These are phyloP conservation scores for Leishmania major DNA, from an alignment of 208 protist genomes.

Conservation along the genomic window DNA sequence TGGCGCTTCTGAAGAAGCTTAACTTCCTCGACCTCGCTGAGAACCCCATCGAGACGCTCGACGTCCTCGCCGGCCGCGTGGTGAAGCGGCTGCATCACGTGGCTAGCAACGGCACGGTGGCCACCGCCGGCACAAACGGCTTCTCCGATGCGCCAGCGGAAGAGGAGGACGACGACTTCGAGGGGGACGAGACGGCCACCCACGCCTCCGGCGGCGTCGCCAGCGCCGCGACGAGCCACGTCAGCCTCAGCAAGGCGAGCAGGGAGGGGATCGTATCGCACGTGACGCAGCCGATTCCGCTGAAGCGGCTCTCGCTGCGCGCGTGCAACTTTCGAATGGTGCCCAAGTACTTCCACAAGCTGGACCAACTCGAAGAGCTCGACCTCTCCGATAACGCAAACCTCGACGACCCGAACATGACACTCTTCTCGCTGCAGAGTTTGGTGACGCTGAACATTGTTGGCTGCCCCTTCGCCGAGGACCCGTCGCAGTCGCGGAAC, in stretches of 20 bases:
- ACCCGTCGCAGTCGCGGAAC: conserved; percentile 57
- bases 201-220: conserved; percentile 33
- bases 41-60: conserved; percentile 84
- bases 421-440: conserved; percentile 80
- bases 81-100: conserved; percentile 52
- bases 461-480: conserved; percentile 83
- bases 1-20: conserved; percentile 60
- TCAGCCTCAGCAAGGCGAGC: conserved; percentile 76
- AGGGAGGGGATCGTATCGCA: conserved; percentile 63
- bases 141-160: conserved; percentile 6
- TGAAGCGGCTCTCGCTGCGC: conserved; percentile 73
- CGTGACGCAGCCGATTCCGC: conserved; percentile 66
- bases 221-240: conserved; percentile 36
- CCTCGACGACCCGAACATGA: conserved; percentile 88
- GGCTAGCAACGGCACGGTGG: conserved; percentile 24
- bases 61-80: conserved; percentile 81
- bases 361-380: conserved; percentile 76
- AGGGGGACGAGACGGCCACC: conserved; percentile 43
- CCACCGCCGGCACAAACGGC: conserved; percentile 23
- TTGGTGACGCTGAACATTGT: conserved; percentile 79
- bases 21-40: conserved; percentile 69
- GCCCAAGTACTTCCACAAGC: conserved; percentile 90
- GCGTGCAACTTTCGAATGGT: conserved; percentile 72
- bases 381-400: conserved; percentile 85
- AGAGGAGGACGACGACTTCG: conserved; percentile 20